A percentile compares a stretch with the other conserved stretches of the same genome.
Conservation (phyloP, 2,329 filamentous ascomycete species). For the Talaromyces amestolkiae region DNA sequence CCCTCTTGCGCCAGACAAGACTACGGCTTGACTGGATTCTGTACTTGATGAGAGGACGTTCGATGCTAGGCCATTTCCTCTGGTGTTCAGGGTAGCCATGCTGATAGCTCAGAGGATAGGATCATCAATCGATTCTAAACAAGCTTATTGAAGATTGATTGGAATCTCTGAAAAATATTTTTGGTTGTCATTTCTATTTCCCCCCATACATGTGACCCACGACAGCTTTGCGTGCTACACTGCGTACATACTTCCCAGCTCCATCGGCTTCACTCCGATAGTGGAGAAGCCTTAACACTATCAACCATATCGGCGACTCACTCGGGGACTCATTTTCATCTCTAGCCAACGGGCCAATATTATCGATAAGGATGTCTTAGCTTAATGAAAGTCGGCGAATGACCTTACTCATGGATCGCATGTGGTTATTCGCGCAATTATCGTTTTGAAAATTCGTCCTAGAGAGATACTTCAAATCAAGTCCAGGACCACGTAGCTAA, state of each 20-base stretch:
- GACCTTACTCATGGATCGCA: not conserved
- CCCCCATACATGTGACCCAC: not conserved
- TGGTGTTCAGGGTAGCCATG: constrained; percentile 2
- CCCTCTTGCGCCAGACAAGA: not conserved
- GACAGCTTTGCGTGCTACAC: not conserved
- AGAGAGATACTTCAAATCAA: not conserved
- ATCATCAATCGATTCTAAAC: not conserved
- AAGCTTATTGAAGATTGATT: not conserved
- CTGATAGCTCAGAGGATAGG: not conserved
- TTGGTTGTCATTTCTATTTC: not conserved
- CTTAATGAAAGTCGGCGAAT: not conserved
- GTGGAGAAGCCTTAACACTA: not conserved
- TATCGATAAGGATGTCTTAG: not conserved
- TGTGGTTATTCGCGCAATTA: not conserved
- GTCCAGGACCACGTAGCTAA: not conserved
- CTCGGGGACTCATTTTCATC: not conserved
- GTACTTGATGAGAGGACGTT: not conserved
- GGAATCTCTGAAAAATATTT: not conserved
- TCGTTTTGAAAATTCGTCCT: not conserved
- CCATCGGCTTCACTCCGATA: not conserved
- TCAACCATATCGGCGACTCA: not conserved
- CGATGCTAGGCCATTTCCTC: not conserved
- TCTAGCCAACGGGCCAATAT: not conserved
- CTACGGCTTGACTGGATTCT: constrained; percentile 11
- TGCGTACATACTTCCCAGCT: not conserved